These are phyloP conservation scores for Boletus tomentosulus DNA, from an alignment of 768 basidiomycete species.

Conservation along the genomic window DNA sequence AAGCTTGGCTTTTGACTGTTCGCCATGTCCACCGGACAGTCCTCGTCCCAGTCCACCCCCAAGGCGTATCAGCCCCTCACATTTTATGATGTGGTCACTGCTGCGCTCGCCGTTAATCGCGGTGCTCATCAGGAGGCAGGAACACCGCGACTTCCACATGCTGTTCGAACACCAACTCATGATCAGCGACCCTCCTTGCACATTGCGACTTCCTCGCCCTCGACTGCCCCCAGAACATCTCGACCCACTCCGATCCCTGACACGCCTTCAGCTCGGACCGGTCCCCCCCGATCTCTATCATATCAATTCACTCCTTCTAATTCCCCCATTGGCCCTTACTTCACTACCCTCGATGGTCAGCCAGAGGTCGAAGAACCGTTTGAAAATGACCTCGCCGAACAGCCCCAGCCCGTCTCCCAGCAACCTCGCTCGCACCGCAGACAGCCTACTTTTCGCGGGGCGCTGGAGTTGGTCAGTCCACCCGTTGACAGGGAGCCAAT, in stretches of 20 bases:
- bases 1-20: neutral
- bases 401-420: conserved; percentile 30
- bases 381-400: conserved; percentile 34
- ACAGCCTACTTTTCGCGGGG: conserved; percentile 58
- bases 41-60: neutral
- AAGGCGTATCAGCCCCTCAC: neutral
- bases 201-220: conserved; percentile 11
- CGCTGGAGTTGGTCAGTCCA: conserved; percentile 43
- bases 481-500: conserved; percentile 33
- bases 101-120: conserved; percentile 2
- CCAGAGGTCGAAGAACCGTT: conserved; percentile 26
- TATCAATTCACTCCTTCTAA: conserved; percentile 54
- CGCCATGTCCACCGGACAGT: conserved; percentile 12
- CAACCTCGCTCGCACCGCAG: conserved; percentile 15
- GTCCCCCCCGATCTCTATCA: conserved; percentile 70
- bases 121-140: neutral
- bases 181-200: conserved; percentile 12
- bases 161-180: neutral
- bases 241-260: conserved; percentile 14
- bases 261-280: conserved; percentile 64
- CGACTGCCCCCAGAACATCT: neutral
- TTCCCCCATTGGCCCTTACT: conserved; percentile 33
- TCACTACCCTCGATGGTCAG: conserved; percentile 23
- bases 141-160: neutral
- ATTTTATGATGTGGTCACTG: conserved; percentile 10